Evolutionary conservation across 2,329 filamentous ascomycete genomes (phyloP), one percentile per base, ranked within the genome.

Genomic region (Aspergillus candidus): DNA sequence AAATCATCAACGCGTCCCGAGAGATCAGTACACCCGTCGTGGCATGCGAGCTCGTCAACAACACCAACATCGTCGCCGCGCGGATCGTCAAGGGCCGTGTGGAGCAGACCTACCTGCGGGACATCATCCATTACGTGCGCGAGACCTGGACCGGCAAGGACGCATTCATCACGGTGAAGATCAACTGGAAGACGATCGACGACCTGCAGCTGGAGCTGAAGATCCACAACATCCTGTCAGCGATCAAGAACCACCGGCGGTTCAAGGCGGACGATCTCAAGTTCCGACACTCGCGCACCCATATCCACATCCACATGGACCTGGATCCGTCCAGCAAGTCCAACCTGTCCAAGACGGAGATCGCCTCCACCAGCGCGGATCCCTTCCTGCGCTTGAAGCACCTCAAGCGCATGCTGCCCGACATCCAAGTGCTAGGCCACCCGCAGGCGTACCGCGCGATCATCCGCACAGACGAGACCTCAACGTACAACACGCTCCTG

Each of bases 1-100:
- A 98, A 75, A 98, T 98, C 55, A 98, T 98, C 81, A 98, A 98
- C 70, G 93, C 93, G 5, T 95, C 89, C 7, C 94, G 89, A 65
- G 74, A 76, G 39, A 98, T 98, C 68, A 94, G 86, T 65, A 98
- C 93, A 0, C 93, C 93, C 0, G 85, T 98, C 61, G 94, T 98
- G 55, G 82, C 80, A 5, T 97, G 93, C 59, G 84, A 87, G 4
- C 75, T 97, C 4, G 77, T 88, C 51, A 93, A 89, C 60, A 80
- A 83, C 48, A 72, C 78, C 43, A 79, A 84, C 52, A 81, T 93
- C 43, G 79, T 83, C 52, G 88, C 86, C 2, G 93, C 91, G n/a
- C 82, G 84, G 29, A 82, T 95, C 33, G 91, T 95, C 54, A 94
- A 97, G 68, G 88, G 84, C 12, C 82, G 90, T 36, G 94, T 98